A percentile compares a stretch with the other conserved stretches of the same genome.
Evolutionary conservation across 495 filamentous ascomycete species (phyloP).

Genomic region (Aspergillus asperescens): DNA sequence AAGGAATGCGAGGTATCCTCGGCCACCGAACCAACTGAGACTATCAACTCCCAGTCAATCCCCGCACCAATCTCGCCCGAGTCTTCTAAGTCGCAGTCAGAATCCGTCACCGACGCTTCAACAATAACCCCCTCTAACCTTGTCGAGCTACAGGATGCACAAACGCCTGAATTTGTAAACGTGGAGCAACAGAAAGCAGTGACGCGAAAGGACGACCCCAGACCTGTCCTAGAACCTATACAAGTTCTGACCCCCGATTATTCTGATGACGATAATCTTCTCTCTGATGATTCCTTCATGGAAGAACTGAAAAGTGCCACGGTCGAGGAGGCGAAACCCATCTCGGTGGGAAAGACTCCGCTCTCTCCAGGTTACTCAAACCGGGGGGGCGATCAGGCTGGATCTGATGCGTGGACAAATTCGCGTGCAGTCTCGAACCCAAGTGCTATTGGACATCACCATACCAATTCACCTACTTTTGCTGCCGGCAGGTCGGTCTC

Average conservation of each 20-base stretch:
- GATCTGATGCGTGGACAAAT: slow-evolving; percentile 34
- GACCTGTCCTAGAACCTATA: slow-evolving; percentile 51
- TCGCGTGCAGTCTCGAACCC: slow-evolving; percentile 52
- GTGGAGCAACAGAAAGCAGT: slow-evolving; percentile 15
- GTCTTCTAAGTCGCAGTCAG: slow-evolving; percentile 16
- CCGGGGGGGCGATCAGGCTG: slow-evolving; percentile 24
- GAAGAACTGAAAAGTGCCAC: slow-evolving; percentile 81
- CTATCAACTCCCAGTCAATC: slow-evolving; percentile 15
- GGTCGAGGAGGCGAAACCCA: slow-evolving; percentile 75
- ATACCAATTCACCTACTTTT: slow-evolving; percentile 37
- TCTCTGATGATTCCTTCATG: slow-evolving; percentile 83
- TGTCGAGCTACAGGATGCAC: slow-evolving; percentile 17
- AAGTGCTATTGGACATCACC: slow-evolving; percentile 24
- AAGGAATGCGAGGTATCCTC: slow-evolving; percentile 17
- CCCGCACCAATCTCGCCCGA: slow-evolving; percentile 22
- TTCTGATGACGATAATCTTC: slow-evolving; percentile 59
- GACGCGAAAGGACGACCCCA: slow-evolving; percentile 43
- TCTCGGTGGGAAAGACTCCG: slow-evolving; percentile 80
- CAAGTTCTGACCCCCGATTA: slow-evolving; percentile 48
- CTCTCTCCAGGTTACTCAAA: slow-evolving; percentile 59
- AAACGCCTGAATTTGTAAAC: slow-evolving; percentile 19
- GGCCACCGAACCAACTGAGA: slow-evolving; percentile 8
- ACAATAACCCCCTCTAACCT: slow-evolving; percentile 9
- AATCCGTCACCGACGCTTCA: slow-evolving; percentile 18
- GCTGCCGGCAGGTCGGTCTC: slow-evolving; percentile 37